phyloP scores from a whole-genome alignment of 2,329 filamentous ascomycete species.

The Diaporthe ampelina region DNA sequence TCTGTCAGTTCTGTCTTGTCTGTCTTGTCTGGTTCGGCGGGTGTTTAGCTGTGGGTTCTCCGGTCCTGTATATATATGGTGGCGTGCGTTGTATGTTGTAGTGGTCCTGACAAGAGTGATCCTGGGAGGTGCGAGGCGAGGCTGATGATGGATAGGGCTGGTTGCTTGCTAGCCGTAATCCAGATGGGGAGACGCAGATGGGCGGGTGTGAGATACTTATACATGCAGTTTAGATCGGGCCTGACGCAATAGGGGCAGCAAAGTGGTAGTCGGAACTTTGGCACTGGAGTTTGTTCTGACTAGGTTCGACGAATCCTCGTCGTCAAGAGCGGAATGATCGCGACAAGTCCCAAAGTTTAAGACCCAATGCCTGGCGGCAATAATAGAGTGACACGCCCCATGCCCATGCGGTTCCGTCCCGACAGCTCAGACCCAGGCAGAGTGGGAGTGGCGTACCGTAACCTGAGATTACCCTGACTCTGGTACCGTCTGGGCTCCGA shows the following conservation, averaged over 20 bases:
- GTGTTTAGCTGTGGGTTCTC: background rate
- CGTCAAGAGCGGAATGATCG: slow-evolving; percentile 36
- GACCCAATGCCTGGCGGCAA: slow-evolving; percentile 35
- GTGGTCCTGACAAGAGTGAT: slow-evolving; percentile 23
- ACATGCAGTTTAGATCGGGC: slow-evolving; percentile 25
- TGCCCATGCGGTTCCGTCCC: slow-evolving; percentile 36
- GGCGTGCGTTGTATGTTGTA: slow-evolving; percentile 16
- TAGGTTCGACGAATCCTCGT: slow-evolving; percentile 31
- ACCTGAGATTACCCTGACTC: slow-evolving; percentile 37
- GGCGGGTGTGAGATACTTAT: slow-evolving; percentile 37
- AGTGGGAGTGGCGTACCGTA: slow-evolving; percentile 26
- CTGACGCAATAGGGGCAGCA: slow-evolving; percentile 27
- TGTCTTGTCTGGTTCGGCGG: too few relatives aligned
- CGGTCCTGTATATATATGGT: background rate
- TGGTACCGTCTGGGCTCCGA: slow-evolving; percentile 35
- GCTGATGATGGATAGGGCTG: slow-evolving; percentile 32
- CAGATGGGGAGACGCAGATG: slow-evolving; percentile 16
- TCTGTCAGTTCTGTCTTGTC: background rate
- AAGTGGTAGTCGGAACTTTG: slow-evolving; percentile 34
- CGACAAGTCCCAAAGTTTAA: slow-evolving; percentile 42
- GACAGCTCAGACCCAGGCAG: slow-evolving; percentile 27
- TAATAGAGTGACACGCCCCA: slow-evolving; percentile 31
- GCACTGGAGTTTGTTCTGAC: slow-evolving; percentile 32
- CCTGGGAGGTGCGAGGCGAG: slow-evolving; percentile 14
- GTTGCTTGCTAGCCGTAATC: background rate